These are phyloP conservation scores for Papilionanthe hybrid DNA, from an alignment of 116 monocot species.

Conservation along the genomic window DNA sequence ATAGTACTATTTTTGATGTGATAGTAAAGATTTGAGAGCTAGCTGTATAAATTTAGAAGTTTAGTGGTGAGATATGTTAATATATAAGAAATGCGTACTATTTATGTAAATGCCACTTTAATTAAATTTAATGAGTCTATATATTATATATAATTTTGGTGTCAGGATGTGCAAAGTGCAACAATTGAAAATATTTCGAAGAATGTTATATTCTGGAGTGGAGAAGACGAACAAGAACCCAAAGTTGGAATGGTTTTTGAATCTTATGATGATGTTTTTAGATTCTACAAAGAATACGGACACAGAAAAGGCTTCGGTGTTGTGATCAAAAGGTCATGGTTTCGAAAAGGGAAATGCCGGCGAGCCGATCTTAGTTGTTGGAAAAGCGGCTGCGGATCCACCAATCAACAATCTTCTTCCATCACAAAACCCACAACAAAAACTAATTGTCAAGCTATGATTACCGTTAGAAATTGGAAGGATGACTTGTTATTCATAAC, in stretches of 20 bases:
- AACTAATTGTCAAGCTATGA: slow-evolving; percentile 5
- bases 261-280: slow-evolving; percentile 5
- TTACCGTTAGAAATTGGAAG: background rate
- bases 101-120: too few species aligned
- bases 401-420: background rate
- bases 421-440: slow-evolving; percentile 3
- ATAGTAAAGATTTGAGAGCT: too few species aligned
- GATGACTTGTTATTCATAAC: background rate
- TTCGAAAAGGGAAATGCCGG: slow-evolving; percentile 1
- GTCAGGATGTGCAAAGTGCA: slow-evolving; percentile 1
- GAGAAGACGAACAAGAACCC: slow-evolving; percentile 6
- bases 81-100: too few species aligned
- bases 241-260: slow-evolving; percentile 10
- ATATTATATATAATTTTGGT: background rate
- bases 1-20: too few species aligned
- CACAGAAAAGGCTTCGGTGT: slow-evolving; percentile 5
- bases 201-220: background rate
- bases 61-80: too few species aligned
- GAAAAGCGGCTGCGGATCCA: background rate
- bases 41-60: too few species aligned
- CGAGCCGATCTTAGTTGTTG: slow-evolving; percentile 2
- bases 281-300: slow-evolving; percentile 5
- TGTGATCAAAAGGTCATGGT: slow-evolving; percentile 1
- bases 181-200: background rate
- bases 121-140: background rate